Conservation (phyloP, 495 filamentous ascomycete species). For the Aspergillus nidulans region DNA sequence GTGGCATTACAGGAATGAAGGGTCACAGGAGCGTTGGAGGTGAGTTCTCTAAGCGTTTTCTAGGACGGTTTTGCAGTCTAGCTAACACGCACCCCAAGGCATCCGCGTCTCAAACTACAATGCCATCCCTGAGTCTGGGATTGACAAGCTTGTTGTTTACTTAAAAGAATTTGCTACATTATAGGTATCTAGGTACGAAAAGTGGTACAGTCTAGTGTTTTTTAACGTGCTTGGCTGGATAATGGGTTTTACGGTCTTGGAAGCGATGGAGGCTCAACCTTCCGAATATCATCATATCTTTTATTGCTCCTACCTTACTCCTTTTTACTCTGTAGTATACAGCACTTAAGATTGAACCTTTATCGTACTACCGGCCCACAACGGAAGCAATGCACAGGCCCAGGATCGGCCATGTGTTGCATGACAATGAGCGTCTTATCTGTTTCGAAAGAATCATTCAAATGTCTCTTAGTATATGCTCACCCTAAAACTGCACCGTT, state of each 20-base stretch:
- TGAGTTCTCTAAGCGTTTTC: constrained; percentile 54
- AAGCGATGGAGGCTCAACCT: constrained; percentile 11
- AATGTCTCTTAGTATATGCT: too few relatives aligned
- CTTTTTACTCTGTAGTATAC: not conserved
- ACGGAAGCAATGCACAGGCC: too few relatives aligned
- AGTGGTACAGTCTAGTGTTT: not conserved
- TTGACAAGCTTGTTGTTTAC: constrained; percentile 55
- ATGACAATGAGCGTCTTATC: too few relatives aligned
- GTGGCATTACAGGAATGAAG: constrained; percentile 66
- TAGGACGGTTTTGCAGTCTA: not conserved
- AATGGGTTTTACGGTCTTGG: not conserved
- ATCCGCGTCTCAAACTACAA: constrained; percentile 49
- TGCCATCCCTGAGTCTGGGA: constrained; percentile 53
- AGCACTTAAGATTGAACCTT: not conserved
- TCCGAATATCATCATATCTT: constrained; percentile 1
- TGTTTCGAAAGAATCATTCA: too few relatives aligned
- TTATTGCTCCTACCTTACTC: not conserved
- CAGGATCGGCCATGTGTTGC: too few relatives aligned
- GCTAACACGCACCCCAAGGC: constrained; percentile 15
- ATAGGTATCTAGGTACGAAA: not conserved
- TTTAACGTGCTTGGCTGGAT: constrained; percentile 6
- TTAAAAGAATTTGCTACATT: constrained; percentile 46
- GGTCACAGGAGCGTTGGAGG: constrained; percentile 79
- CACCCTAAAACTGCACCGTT: too few relatives aligned
- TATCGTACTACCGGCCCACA: too few relatives aligned